These are phyloP conservation scores for Scolecobasidium constrictum DNA, from an alignment of 2,329 filamentous ascomycete species.

Conservation along the genomic window DNA sequence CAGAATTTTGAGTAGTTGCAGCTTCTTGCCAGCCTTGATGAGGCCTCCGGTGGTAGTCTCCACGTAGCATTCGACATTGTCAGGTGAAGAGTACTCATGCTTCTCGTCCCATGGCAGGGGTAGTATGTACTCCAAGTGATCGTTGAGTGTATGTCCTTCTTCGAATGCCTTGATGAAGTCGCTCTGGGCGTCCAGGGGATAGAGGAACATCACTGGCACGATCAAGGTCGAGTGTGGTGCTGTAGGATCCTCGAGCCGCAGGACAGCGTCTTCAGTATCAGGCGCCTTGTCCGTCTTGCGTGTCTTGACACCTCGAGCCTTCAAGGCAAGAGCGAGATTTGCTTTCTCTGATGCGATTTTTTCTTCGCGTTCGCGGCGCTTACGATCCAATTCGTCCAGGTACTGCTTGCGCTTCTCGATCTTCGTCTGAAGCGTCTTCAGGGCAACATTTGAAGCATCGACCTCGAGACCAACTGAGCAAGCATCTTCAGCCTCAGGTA, in stretches of 20 bases:
- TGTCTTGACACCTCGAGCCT: conserved; percentile 58
- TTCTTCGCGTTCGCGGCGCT: conserved; percentile 45
- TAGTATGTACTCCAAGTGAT: conserved; percentile 78
- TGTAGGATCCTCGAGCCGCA: conserved; percentile 61
- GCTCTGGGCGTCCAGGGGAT: conserved; percentile 69
- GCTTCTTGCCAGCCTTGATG: conserved; percentile 82
- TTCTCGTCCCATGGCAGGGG: conserved; percentile 76
- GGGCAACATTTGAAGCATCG: conserved; percentile 58
- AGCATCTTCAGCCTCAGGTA: conserved; percentile 70
- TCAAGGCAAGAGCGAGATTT: conserved; percentile 43
- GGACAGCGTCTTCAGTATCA: conserved; percentile 73
- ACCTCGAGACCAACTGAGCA: conserved; percentile 61
- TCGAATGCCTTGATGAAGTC: conserved; percentile 85
- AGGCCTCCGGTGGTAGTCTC: conserved; percentile 63
- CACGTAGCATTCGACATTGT: conserved; percentile 74
- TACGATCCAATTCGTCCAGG: conserved; percentile 44
- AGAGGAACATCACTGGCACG: conserved; percentile 75
- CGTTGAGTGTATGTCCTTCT: conserved; percentile 62
- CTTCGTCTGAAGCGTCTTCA: conserved; percentile 51
- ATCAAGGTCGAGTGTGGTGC: conserved; percentile 61
- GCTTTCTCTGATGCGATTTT: conserved; percentile 44
- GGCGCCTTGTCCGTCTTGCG: conserved; percentile 61
- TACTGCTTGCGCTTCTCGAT: conserved; percentile 49
- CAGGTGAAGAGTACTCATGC: conserved; percentile 53
- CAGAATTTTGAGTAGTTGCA: conserved; percentile 64